Conservation (phyloP, 306 rosid genomes). For the Hippophae tibetana region DNA sequence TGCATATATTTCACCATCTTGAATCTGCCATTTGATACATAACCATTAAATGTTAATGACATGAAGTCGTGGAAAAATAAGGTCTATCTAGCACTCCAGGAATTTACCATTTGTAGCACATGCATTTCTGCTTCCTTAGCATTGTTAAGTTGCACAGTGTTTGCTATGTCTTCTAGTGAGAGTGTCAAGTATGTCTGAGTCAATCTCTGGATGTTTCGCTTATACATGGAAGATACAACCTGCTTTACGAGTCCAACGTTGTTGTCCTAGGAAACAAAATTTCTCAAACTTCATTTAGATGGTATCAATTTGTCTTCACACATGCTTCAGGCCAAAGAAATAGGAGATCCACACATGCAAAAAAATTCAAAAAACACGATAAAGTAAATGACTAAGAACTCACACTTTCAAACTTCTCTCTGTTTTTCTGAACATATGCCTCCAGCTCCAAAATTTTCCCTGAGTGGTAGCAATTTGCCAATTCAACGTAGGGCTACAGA, state of each 20-base stretch:
- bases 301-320: neutral
- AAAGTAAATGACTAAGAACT: conserved; percentile 17
- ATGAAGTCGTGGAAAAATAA: neutral
- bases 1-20: conserved; percentile 78
- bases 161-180: conserved; percentile 83
- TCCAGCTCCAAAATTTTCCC: conserved; percentile 47
- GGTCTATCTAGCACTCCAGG: neutral
- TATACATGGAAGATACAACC: conserved; percentile 61
- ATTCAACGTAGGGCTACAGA: conserved; percentile 55
- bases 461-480: conserved; percentile 44
- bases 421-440: conserved; percentile 31
- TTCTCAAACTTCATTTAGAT: conserved; percentile 1
- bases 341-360: neutral
- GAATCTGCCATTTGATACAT: conserved; percentile 40
- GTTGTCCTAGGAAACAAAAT: conserved; percentile 48
- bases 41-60: conserved; percentile 2
- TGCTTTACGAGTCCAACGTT: conserved; percentile 77
- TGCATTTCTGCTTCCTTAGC: conserved; percentile 89
- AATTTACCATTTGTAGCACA: conserved; percentile 77
- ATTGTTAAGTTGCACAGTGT: conserved; percentile 53
- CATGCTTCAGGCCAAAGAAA: conserved; percentile 1
- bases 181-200: conserved; percentile 84
- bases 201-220: conserved; percentile 78
- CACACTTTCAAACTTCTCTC: conserved; percentile 50
- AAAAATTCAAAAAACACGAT: neutral